A percentile compares a stretch with the other conserved stretches of the same genome.
phyloP scores from a whole-genome alignment of 331 rosid genomes.

The Malus hybrid region DNA sequence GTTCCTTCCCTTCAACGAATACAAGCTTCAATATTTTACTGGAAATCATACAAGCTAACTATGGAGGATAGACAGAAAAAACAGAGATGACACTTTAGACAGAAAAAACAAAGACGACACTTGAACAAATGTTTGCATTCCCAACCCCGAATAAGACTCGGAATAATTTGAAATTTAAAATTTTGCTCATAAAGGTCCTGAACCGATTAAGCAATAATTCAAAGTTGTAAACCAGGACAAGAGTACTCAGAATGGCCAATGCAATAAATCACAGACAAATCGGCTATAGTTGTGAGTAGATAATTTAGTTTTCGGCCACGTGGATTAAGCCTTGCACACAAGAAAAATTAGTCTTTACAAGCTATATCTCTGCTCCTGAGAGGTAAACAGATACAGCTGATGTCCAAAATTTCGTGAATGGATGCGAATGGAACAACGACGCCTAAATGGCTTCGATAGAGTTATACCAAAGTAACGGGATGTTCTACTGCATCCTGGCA shows the following conservation, averaged over 20 bases:
- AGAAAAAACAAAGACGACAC: neutral
- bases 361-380: neutral
- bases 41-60: neutral
- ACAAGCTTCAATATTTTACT: neutral
- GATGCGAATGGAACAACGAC: too few relatives aligned
- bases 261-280: neutral
- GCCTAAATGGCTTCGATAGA: neutral
- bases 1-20: neutral
- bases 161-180: neutral
- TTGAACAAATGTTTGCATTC: neutral
- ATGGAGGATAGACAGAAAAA: neutral
- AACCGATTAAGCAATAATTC: neutral
- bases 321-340: neutral
- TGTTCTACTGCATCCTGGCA: neutral
- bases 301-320: neutral
- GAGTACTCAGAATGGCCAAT: neutral
- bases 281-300: neutral
- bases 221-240: neutral
- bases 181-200: neutral
- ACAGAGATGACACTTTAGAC: neutral
- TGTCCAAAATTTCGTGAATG: neutral
- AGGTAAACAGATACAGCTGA: neutral
- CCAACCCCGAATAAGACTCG: neutral
- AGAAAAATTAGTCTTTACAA: neutral
- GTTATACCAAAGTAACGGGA: neutral